These are phyloP conservation scores for Aegilops speltoides DNA, from an alignment of 176 grass and related monocot species.

Conservation along the genomic window DNA sequence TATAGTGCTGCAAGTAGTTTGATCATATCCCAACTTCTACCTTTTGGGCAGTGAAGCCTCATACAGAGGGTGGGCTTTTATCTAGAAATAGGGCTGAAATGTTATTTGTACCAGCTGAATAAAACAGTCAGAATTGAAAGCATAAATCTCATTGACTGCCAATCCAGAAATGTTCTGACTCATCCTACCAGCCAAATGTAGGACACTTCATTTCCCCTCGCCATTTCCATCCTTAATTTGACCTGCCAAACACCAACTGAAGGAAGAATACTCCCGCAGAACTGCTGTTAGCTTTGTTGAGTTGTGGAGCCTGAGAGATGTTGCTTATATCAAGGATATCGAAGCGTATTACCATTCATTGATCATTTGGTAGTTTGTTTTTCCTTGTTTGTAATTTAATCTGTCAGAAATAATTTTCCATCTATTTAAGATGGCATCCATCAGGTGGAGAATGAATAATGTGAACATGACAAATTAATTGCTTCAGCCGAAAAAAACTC, in stretches of 20 bases:
- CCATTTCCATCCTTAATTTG: not conserved
- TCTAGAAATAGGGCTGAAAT: not conserved
- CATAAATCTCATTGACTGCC: not conserved
- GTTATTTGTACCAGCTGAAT: not conserved
- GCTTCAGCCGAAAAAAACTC: not conserved
- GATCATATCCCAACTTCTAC: slow-evolving; percentile 83
- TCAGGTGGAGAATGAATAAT: not conserved
- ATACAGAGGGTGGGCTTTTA: slow-evolving; percentile 41
- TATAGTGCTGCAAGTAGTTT: slow-evolving; percentile 28
- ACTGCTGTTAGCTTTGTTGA: not conserved
- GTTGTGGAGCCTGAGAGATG: not conserved
- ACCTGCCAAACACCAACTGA: not conserved
- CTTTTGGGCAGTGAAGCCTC: slow-evolving; percentile 75
- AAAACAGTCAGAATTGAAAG: not conserved
- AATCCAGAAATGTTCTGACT: not conserved
- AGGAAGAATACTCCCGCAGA: not conserved
- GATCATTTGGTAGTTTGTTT: not conserved
- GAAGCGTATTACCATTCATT: not conserved
- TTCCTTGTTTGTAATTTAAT: not conserved
- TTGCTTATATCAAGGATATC: not conserved
- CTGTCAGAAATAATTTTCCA: not conserved
- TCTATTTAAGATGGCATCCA: not conserved
- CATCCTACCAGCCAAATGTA: not conserved
- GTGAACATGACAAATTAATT: not conserved
- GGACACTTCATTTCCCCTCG: not conserved